Evolutionary conservation across 441 rosid species (phyloP).

Genomic region (Breynia disticha): DNA sequence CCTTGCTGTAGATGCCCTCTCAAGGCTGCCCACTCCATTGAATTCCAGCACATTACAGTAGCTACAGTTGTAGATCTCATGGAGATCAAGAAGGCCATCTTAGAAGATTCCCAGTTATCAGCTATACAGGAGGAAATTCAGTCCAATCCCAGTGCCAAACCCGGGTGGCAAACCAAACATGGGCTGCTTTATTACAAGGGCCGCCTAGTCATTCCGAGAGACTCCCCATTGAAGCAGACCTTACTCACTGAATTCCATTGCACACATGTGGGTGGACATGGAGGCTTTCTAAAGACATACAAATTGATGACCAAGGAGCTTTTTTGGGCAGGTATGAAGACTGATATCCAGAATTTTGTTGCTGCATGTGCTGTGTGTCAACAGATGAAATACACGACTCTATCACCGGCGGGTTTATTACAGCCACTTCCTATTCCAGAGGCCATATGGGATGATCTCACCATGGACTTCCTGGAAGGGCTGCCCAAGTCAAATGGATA

Average conservation of each 20-base stretch:
- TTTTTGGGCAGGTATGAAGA: too few relatives aligned
- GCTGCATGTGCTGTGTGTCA: not conserved
- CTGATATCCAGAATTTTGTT: not conserved
- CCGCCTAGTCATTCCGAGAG: too few relatives aligned
- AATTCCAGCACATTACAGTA: not conserved
- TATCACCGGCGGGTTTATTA: not conserved
- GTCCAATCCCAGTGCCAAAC: too few relatives aligned
- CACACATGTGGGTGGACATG: too few relatives aligned
- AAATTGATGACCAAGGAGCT: too few relatives aligned
- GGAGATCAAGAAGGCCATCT: not conserved
- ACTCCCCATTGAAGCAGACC: too few relatives aligned
- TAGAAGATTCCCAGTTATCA: too few relatives aligned
- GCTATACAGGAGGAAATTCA: too few relatives aligned
- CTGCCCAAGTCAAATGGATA: not conserved
- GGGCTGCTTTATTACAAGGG: too few relatives aligned
- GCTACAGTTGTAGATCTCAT: not conserved
- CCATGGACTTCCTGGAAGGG: slow-evolving; percentile 8
- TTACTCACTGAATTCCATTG: too few relatives aligned
- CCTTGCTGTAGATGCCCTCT: not conserved
- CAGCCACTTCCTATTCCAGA: slow-evolving; percentile 4
- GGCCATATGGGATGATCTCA: not conserved
- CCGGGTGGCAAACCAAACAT: too few relatives aligned
- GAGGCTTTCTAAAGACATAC: too few relatives aligned
- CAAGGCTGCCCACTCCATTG: not conserved
- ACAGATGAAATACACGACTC: not conserved